Conservation (phyloP, 2,329 filamentous ascomycete species). For the Penicillium brasilianum region DNA sequence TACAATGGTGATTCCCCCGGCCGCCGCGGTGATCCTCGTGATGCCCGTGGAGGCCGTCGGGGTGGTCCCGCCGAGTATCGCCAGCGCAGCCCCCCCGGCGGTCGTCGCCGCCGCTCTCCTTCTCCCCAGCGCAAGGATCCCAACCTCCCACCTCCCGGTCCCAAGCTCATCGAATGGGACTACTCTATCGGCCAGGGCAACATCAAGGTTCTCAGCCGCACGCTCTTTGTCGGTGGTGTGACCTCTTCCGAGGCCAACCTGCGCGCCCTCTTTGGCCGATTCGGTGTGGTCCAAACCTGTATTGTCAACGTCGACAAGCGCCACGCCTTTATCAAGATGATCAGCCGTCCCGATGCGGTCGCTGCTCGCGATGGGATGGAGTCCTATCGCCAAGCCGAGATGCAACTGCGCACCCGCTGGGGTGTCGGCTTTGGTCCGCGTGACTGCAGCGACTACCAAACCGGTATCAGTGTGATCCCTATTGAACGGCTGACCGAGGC, state of each 20-base stretch:
- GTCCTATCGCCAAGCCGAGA: conserved; percentile 71
- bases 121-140: conserved; percentile 56
- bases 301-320: conserved; percentile 98
- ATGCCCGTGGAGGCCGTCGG: conserved; percentile 55
- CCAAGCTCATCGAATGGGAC: conserved; percentile 84
- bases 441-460: conserved; percentile 95
- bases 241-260: conserved; percentile 84
- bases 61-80: conserved; percentile 69
- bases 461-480: conserved; percentile 89
- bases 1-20: conserved; percentile 74
- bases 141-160: conserved; percentile 53
- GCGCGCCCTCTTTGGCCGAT: conserved; percentile 77
- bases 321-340: conserved; percentile 99
- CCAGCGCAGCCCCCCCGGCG: conserved; percentile 76
- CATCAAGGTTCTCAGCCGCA: conserved; percentile 93
- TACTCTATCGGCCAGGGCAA: conserved; percentile 71
- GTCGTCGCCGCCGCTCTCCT: conserved; percentile 69
- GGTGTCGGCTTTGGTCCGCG: conserved; percentile 95
- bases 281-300: conserved; percentile 90
- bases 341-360: conserved; percentile 83
- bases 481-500: conserved; percentile 92
- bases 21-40: conserved; percentile 63
- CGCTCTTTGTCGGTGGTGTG: conserved; percentile 94
- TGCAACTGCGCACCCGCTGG: conserved; percentile 87
- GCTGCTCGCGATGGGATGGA: conserved; percentile 87